A percentile compares a stretch with the other conserved stretches of the same genome.
Evolutionary conservation across 1,139 yeast species (phyloP).

Genomic region (Hyphopichia burtonii): DNA sequence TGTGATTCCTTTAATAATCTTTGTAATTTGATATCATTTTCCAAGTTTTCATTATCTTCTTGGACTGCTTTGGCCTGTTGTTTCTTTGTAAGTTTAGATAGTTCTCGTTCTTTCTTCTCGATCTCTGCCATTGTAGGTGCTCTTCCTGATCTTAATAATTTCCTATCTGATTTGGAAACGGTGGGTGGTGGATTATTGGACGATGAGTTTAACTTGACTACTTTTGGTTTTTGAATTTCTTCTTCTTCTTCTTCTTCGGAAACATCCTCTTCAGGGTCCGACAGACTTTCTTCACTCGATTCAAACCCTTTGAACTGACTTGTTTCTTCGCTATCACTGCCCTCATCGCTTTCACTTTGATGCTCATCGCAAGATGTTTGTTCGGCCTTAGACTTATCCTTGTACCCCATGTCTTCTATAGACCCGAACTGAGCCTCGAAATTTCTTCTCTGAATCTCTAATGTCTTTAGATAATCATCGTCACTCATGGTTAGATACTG

Average conservation of each 20-base stretch:
- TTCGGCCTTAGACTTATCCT: conserved; percentile 46
- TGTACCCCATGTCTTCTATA: conserved; percentile 57
- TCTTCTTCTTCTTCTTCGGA: conserved; percentile 22
- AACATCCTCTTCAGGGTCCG: conserved; percentile 11
- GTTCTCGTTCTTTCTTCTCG: conserved; percentile 21
- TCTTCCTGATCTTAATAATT: conserved; percentile 37
- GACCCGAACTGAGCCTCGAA: conserved; percentile 73
- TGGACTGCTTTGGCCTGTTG: conserved; percentile 25
- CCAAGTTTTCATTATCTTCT: conserved; percentile 54
- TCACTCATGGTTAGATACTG: conserved; percentile 14
- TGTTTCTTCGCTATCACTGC: conserved; percentile 9
- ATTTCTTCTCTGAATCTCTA: conserved; percentile 58
- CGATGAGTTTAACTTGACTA: conserved; percentile 30
- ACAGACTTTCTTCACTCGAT: conserved; percentile 10
- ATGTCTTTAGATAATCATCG: conserved; percentile 44
- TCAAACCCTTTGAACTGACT: conserved; percentile 8
- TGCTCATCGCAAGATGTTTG: conserved; percentile 5
- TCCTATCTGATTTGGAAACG: conserved; percentile 30
- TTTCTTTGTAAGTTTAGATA: conserved; percentile 24
- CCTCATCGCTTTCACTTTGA: conserved; percentile 5
- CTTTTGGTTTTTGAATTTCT: conserved; percentile 31
- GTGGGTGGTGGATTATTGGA: conserved; percentile 16
- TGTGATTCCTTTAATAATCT: conserved; percentile 83
- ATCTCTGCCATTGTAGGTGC: conserved; percentile 42
- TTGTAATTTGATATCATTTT: conserved; percentile 82